A percentile compares a stretch with the other conserved stretches of the same genome.
phyloP scores from a whole-genome alignment of 148 eudicot species.

The Persicaria tinctoria region DNA sequence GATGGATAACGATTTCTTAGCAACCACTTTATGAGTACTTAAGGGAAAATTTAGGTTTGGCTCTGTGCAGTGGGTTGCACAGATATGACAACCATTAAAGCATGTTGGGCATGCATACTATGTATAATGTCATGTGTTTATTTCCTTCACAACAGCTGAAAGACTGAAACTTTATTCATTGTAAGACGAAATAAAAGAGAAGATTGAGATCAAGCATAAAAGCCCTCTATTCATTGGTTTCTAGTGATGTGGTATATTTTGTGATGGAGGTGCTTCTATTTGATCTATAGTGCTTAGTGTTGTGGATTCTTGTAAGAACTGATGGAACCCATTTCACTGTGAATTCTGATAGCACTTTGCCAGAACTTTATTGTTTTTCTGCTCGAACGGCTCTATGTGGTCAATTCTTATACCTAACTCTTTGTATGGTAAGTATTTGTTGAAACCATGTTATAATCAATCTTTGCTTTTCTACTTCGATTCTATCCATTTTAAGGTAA shows the following conservation, averaged over 20 bases:
- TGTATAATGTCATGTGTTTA: neutral
- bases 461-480: neutral
- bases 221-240: no score
- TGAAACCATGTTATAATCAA: slow-evolving; percentile 8
- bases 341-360: neutral
- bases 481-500: slow-evolving; percentile 5
- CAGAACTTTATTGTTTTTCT: neutral
- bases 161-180: no score
- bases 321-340: neutral
- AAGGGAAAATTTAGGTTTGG: neutral
- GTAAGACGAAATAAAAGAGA: no score
- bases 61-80: neutral
- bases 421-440: neutral
- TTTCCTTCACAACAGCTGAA: no score
- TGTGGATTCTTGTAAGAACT: neutral
- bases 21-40: neutral
- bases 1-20: neutral
- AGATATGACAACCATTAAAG: neutral
- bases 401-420: slow-evolving; percentile 1
- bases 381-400: neutral
- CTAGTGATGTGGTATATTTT: no score
- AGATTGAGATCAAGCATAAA: no score
- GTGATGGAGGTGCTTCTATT: neutral
- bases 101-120: neutral
- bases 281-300: neutral